These are phyloP conservation scores for Pseudozyma flocculosa DNA, from an alignment of 1,284 basidiomycete species.

Conservation along the genomic window DNA sequence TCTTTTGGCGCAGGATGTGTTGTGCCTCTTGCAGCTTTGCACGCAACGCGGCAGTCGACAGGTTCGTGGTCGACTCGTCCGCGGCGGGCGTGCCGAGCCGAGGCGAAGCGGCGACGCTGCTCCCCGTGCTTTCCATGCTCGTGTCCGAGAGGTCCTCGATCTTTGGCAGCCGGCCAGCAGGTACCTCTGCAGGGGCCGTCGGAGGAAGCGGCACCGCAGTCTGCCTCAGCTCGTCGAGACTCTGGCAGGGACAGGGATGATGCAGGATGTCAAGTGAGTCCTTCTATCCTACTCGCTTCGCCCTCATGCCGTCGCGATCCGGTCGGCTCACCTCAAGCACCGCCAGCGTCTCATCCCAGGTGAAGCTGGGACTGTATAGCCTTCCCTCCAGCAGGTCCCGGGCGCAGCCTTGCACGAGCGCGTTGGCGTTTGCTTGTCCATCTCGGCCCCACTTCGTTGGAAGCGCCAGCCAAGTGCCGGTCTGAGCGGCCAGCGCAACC, in stretches of 20 bases:
- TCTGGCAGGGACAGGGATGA: too few relatives aligned
- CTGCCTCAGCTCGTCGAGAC: slow-evolving; percentile 5
- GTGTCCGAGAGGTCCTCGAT: background rate
- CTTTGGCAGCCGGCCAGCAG: background rate
- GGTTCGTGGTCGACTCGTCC: background rate
- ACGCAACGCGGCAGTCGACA: background rate
- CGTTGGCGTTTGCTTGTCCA: slow-evolving; percentile 2
- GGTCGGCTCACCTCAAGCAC: slow-evolving; percentile 21
- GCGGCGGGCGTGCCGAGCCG: too few relatives aligned
- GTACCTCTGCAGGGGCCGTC: background rate
- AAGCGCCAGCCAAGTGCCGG: slow-evolving; percentile 4
- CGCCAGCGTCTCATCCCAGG: slow-evolving; percentile 15
- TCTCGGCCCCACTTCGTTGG: slow-evolving; percentile 14
- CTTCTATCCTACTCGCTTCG: too few relatives aligned
- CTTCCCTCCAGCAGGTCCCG: background rate
- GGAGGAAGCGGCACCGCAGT: slow-evolving; percentile 1
- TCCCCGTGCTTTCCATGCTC: background rate
- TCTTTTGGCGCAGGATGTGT: slow-evolving; percentile 21
- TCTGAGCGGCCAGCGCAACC: slow-evolving; percentile 4
- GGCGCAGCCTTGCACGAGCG: background rate
- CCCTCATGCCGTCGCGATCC: too few relatives aligned
- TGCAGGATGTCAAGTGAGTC: too few relatives aligned
- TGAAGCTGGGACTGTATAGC: background rate
- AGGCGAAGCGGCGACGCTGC: background rate
- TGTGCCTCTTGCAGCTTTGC: slow-evolving; percentile 16